Percentiles rank a stretch among this genome's conserved stretches.
These are phyloP conservation scores for Mycothermus thermophilus DNA, from an alignment of 495 filamentous ascomycete genomes.

Conservation along the genomic window DNA sequence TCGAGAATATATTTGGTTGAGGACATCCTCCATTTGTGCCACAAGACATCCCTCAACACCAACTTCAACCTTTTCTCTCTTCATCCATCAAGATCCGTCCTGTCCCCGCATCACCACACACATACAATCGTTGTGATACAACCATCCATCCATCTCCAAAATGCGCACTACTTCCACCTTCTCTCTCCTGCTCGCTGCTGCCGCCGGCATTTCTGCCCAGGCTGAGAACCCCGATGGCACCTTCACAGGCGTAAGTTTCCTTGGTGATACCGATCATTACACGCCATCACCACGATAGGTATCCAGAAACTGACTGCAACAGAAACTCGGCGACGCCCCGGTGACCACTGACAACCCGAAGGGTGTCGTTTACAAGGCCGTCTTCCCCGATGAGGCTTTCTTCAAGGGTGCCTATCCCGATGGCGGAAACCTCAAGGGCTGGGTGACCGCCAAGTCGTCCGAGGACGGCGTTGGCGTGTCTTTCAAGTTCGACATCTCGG, in stretches of 20 bases:
- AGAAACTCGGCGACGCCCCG: conserved; percentile 40
- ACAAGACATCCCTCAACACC: no score
- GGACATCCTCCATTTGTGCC: no score
- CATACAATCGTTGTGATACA: no score
- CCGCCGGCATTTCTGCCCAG: conserved; percentile 9
- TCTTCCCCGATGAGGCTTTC: conserved; percentile 40
- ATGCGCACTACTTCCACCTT: conserved; percentile 15
- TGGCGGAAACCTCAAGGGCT: conserved; percentile 47
- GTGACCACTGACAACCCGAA: conserved; percentile 48
- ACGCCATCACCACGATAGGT: no score
- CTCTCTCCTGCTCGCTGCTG: conserved; percentile 15
- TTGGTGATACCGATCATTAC: no score
- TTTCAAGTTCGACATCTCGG: conserved; percentile 46
- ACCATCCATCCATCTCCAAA: conserved; percentile 1
- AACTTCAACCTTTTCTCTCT: no score
- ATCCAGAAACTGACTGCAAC: conserved; percentile 6
- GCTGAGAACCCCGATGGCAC: conserved; percentile 10
- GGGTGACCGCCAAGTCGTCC: conserved; percentile 39
- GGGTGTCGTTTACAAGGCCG: conserved; percentile 44
- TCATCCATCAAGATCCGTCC: no score
- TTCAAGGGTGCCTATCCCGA: conserved; percentile 32
- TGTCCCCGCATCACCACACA: no score
- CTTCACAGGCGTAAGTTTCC: no score
- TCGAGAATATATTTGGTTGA: no score
- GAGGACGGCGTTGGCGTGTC: conserved; percentile 47